Evolutionary conservation across 176 grass and related monocot species (phyloP).

Genomic region (Poa annua): DNA sequence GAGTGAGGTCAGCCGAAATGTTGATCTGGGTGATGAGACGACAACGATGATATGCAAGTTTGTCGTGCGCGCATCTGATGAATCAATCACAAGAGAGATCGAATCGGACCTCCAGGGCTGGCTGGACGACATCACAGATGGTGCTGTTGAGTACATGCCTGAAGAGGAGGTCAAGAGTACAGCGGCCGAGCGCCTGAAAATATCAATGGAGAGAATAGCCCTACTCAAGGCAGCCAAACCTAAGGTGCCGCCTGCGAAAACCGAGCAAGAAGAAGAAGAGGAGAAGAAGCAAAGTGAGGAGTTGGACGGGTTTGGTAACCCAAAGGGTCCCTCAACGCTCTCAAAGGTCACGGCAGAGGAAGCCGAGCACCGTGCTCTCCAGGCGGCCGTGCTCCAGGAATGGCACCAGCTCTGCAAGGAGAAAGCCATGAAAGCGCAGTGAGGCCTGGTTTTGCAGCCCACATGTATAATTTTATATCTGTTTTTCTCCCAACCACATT

Average conservation of each 20-base stretch:
- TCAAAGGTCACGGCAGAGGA: slow-evolving; percentile 87
- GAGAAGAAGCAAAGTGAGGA: slow-evolving; percentile 67
- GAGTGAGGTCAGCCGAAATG: slow-evolving; percentile 94
- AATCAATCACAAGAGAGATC: slow-evolving; percentile 87
- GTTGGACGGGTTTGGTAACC: slow-evolving; percentile 63
- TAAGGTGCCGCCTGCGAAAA: slow-evolving; percentile 59
- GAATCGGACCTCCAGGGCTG: slow-evolving; percentile 91
- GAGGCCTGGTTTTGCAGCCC: slow-evolving; percentile 2
- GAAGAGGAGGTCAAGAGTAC: slow-evolving; percentile 91
- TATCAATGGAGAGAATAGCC: slow-evolving; percentile 88
- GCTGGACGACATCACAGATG: slow-evolving; percentile 91
- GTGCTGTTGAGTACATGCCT: slow-evolving; percentile 82
- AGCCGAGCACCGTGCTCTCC: slow-evolving; percentile 88
- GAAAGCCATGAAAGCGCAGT: slow-evolving; percentile 80
- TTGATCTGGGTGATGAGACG: slow-evolving; percentile 93
- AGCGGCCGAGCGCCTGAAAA: slow-evolving; percentile 70
- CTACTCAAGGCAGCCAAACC: slow-evolving; percentile 90
- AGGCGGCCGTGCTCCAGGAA: slow-evolving; percentile 92
- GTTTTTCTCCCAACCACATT: neutral
- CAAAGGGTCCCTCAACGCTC: slow-evolving; percentile 85
- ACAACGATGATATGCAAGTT: slow-evolving; percentile 99
- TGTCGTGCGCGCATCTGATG: slow-evolving; percentile 81
- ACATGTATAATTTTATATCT: slow-evolving; percentile 45
- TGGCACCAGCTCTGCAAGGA: slow-evolving; percentile 91
- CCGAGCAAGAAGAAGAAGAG: slow-evolving; percentile 70